Evolutionary conservation across 495 filamentous ascomycete species (phyloP).

Genomic region (Penicillium dipodomyicola): DNA sequence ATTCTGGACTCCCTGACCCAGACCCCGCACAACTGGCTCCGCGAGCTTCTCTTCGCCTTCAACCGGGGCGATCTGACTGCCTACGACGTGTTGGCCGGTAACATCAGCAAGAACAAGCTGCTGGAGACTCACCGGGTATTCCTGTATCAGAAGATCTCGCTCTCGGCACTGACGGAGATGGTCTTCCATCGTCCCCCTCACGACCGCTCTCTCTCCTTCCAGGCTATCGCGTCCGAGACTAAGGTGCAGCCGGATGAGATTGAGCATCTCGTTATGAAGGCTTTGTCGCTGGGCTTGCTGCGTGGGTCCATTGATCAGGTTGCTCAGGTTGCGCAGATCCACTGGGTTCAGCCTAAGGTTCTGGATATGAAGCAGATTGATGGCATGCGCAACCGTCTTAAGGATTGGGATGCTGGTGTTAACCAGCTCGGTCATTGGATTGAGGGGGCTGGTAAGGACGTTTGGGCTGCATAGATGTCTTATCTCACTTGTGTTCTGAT

Average conservation of each 20-base stretch:
- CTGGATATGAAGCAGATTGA: slow-evolving; percentile 94
- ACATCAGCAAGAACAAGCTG: slow-evolving; percentile 74
- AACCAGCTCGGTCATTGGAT: slow-evolving; percentile 95
- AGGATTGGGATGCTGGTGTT: slow-evolving; percentile 94
- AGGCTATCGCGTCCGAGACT: slow-evolving; percentile 83
- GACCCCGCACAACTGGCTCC: slow-evolving; percentile 73
- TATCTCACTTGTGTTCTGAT: slow-evolving; percentile 12
- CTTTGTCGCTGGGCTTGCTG: slow-evolving; percentile 85
- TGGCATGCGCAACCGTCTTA: slow-evolving; percentile 81
- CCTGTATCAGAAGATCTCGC: slow-evolving; percentile 95
- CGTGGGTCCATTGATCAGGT: slow-evolving; percentile 96
- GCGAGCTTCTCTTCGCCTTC: slow-evolving; percentile 92
- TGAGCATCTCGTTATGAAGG: slow-evolving; percentile 98
- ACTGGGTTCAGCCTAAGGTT: slow-evolving; percentile 98
- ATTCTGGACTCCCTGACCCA: slow-evolving; percentile 80
- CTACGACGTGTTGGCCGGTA: slow-evolving; percentile 75
- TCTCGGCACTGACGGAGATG: slow-evolving; percentile 90
- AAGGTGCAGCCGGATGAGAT: slow-evolving; percentile 89
- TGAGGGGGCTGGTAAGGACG: slow-evolving; percentile 81
- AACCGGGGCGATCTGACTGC: slow-evolving; percentile 91
- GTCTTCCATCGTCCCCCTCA: slow-evolving; percentile 95
- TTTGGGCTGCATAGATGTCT: slow-evolving; percentile 72
- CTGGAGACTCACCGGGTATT: slow-evolving; percentile 75
- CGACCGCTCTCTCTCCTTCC: slow-evolving; percentile 89
- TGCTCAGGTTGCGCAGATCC: slow-evolving; percentile 86